Percentiles rank a stretch among this genome's conserved stretches.
Evolutionary conservation across 345 rosid genomes (phyloP).

Genomic region (Salix suchowensis): DNA sequence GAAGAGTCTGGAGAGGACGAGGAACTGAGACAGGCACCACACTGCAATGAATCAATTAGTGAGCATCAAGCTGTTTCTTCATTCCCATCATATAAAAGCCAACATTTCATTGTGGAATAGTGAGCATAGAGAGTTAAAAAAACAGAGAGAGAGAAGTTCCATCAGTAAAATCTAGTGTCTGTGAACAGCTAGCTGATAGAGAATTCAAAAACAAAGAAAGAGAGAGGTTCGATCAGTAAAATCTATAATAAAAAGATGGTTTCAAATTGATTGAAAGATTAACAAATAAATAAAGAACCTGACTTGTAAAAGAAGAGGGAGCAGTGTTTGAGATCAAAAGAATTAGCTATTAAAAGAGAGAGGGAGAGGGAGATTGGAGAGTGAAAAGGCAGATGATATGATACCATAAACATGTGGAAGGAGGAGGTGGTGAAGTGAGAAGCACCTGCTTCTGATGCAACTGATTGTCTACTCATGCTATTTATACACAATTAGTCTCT

Average conservation of each 20-base stretch:
- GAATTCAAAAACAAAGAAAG: neutral
- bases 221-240: neutral
- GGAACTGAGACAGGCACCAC: neutral
- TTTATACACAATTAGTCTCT: neutral
- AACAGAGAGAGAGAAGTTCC: too few species aligned
- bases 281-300: neutral
- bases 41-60: neutral
- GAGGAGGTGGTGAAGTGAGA: neutral
- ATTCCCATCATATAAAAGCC: neutral
- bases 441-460: neutral
- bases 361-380: neutral
- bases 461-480: neutral
- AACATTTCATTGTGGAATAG: neutral
- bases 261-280: neutral
- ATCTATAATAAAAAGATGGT: neutral
- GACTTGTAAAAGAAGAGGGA: neutral
- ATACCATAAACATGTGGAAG: neutral
- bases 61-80: neutral
- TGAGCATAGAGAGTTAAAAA: neutral
- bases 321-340: neutral
- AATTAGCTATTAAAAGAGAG: neutral
- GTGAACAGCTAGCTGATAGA: neutral
- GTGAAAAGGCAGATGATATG: neutral
- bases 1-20: neutral
- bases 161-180: too few species aligned